Evolutionary conservation across 2,329 filamentous ascomycete species (phyloP).

Genomic region (Sclerotinia subarctica): DNA sequence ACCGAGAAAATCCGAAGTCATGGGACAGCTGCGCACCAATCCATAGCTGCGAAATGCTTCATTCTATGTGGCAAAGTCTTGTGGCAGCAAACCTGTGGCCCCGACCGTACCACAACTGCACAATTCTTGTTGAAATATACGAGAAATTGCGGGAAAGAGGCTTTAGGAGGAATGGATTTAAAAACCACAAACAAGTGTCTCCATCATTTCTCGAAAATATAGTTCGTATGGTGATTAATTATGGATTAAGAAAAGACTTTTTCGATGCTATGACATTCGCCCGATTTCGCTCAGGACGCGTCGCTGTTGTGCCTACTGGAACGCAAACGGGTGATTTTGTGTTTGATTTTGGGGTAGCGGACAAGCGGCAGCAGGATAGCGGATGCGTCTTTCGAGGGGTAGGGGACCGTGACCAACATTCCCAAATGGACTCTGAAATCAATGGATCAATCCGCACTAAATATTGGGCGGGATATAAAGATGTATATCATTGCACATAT

Average conservation of each 20-base stretch:
- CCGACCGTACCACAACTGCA: fast-evolving
- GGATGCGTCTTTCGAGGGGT: not conserved
- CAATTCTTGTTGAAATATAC: fast-evolving
- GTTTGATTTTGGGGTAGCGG: not conserved
- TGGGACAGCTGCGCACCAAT: no score
- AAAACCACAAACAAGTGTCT: not conserved
- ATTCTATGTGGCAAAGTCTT: not conserved
- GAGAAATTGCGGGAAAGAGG: fast-evolving
- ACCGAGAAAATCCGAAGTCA: no score
- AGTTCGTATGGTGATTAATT: not conserved
- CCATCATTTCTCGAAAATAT: not conserved
- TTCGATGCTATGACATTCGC: not conserved
- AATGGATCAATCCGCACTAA: no score
- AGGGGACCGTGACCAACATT: no score
- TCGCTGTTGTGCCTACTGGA: not conserved
- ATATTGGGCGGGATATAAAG: no score
- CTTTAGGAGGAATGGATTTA: no score
- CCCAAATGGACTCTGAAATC: no score
- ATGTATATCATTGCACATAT: not conserved
- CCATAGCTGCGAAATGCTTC: fast-evolving
- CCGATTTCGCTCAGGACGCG: not conserved
- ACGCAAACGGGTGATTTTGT: not conserved
- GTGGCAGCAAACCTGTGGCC: not conserved
- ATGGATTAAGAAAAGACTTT: not conserved
- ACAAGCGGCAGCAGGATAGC: no score